These are phyloP conservation scores for Ampelomyces quisqualis DNA, from an alignment of 2,329 filamentous ascomycete genomes.

Conservation along the genomic window DNA sequence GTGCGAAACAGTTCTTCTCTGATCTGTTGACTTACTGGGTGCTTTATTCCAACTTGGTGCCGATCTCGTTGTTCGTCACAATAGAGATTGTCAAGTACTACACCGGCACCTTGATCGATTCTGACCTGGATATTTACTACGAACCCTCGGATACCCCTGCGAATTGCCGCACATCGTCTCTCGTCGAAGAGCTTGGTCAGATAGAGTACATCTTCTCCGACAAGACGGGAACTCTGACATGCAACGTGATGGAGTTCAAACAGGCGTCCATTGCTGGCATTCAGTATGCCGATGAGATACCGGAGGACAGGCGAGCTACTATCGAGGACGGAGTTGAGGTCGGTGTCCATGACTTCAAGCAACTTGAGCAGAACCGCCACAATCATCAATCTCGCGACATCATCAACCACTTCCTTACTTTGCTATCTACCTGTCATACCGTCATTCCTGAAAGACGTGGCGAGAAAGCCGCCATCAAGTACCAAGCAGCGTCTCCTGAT, in stretches of 20 bases:
- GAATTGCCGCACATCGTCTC: constrained; percentile 90
- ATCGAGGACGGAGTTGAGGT: constrained; percentile 74
- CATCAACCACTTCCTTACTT: constrained; percentile 80
- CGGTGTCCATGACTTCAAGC: constrained; percentile 82
- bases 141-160: constrained; percentile 93
- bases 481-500: constrained; percentile 95
- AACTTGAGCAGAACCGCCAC: constrained; percentile 68
- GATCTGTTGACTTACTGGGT: constrained; percentile 99
- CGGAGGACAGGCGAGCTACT: constrained; percentile 82
- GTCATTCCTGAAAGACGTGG: constrained; percentile 90
- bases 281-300: constrained; percentile 88
- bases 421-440: constrained; percentile 90
- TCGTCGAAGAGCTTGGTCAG: constrained; percentile 96
- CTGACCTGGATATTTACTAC: constrained; percentile 97
- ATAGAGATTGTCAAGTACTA: constrained; percentile 98
- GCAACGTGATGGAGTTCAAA: constrained; percentile 98
- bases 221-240: constrained; percentile 96
- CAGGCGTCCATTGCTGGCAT: constrained; percentile 91
- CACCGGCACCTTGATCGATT: constrained; percentile 96
- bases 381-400: constrained; percentile 59
- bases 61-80: constrained; percentile 96
- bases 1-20: constrained; percentile 81
- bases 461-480: constrained; percentile 84
- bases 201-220: constrained; percentile 99
- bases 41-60: constrained; percentile 91